Base-by-base conservation (phyloP, 2,329 filamentous ascomycete genomes). In the Colletotrichum musae region DNA sequence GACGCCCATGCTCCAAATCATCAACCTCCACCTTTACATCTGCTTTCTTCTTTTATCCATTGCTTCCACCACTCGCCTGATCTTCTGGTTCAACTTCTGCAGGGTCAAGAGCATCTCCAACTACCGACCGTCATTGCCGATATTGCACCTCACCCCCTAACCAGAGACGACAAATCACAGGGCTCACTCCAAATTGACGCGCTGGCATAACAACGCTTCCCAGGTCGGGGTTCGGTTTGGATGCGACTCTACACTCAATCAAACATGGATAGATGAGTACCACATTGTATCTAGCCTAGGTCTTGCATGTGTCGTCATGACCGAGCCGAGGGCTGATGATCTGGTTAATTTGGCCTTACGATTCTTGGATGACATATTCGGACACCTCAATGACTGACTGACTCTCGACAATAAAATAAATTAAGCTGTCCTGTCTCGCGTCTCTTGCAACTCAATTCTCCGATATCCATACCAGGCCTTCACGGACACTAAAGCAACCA, bases 121-220 rank as follows among this genome's bases (percentile, higher is more conserved):
- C 61, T 64, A 51, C 61, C 53, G 61, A 59, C 15, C n/a, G 47
- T 18, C n/a, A 24, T 43, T 65, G 61, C 65, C 65, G 62, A 52
- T 21, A 41, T 28, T 18, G 41, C 54, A 26, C 18, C 10, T n/a
- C 13, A 10, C 15, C 41, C 16, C 13, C 13, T 47, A 15, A 39
- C 16, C 47, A 43, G 53, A 47, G 36, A 36, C 32, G 32, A 36
- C 32, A 36, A 58, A 58, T 47, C 54, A 48, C 54, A 59, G 41
- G 6, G 43, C 53, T 53, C 45, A 12, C 65, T 50, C 10, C 43
- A 45, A 39, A 64, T 58, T 58, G 45, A 59, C 59, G 52, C 15
- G 45, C 12, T 24, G 36, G 32, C 32, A 10, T 10, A 36, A 10
- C 32, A 36, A 36, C 32, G 32, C 18, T 13, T n/a, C 26, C 10